A percentile compares a stretch with the other conserved stretches of the same genome.
These are phyloP conservation scores for Drechmeria coniospora DNA, from an alignment of 2,329 filamentous ascomycete species.

Conservation along the genomic window DNA sequence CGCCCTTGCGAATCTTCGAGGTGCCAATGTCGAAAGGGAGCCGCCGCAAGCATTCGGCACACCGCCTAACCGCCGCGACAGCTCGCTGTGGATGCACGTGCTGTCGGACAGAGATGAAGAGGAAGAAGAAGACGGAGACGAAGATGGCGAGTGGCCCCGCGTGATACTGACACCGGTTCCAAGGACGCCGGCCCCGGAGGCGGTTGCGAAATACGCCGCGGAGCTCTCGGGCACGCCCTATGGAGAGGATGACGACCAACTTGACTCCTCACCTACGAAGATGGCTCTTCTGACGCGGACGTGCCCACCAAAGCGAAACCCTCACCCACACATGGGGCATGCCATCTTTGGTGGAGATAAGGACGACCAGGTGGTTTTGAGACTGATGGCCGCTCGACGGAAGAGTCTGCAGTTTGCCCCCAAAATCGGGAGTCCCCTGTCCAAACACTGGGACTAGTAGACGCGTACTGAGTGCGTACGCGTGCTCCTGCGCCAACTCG, in stretches of 20 bases:
- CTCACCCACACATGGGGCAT: constrained; percentile 22
- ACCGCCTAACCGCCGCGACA: constrained; percentile 36
- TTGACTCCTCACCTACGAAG: constrained; percentile 15
- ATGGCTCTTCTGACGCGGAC: constrained; percentile 32
- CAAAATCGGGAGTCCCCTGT: constrained; percentile 57
- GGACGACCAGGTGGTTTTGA: constrained; percentile 41
- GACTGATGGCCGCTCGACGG: constrained; percentile 54
- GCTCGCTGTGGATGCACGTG: constrained; percentile 38
- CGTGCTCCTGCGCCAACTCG: too few relatives aligned
- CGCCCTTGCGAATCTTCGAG: constrained; percentile 52
- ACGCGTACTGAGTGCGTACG: too few relatives aligned
- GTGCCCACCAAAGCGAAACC: constrained; percentile 35
- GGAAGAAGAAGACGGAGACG: constrained; percentile 18
- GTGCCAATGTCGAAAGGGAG: constrained; percentile 36
- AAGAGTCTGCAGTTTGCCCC: constrained; percentile 69
- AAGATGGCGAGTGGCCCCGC: constrained; percentile 25
- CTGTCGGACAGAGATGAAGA: constrained; percentile 29
- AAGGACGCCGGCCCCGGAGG: constrained; percentile 41
- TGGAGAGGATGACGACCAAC: constrained; percentile 17
- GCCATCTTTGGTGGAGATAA: constrained; percentile 33
- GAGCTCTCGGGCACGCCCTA: constrained; percentile 32
- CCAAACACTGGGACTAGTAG: constrained; percentile 36
- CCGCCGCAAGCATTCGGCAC: constrained; percentile 27
- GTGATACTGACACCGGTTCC: constrained; percentile 39
- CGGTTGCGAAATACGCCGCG: constrained; percentile 35